Evolutionary conservation across 169 alveolate genomes (phyloP), one percentile per base, ranked within the genome.

Genomic region (Cyclospora cayetanensis): DNA sequence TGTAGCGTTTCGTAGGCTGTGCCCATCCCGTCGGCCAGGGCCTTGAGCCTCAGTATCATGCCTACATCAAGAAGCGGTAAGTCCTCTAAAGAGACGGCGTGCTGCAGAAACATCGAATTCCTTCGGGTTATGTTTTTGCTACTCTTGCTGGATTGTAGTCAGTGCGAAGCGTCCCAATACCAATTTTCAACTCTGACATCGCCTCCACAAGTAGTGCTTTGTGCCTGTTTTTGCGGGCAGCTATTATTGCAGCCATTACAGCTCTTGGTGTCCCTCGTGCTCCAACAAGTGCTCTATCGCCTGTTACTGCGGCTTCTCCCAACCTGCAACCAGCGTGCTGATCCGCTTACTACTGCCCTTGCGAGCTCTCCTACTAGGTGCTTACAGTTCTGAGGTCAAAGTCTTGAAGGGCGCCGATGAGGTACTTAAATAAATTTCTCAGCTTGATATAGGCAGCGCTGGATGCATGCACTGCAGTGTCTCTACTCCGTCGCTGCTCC

Each of bases 61-160:
- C 80, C 86, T 22, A 76, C 50, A 65, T 88, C 92, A 27, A 88
- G 72, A 50, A 88, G 83, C 2, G 92, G 92, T 4, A 88, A 79
- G 31, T 72, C 31, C n/a, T 46, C 35, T 31, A 50, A 15, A 22
- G 87, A 25, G 50, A 88, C 52, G 4, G 85, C 92, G 50, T 88
- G 76, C 92, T 88, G 80, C 25, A 29, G 18, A 22, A 22, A 25
- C 60, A 5, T 34, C 60, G n/a, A 63, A 41, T 15, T 11, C 35
- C 46, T 35, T 15, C 41, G 7, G 41, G 74, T 34, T 37, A 29
- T 15, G 15, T 46, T 46, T 7, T 7, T 46, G 60, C 60, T 15
- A 11, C 60, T 46, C n/a, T 15, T 15, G 60, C 15, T 46, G 60
- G 60, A 15, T 15, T 46, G 60, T 46, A 46, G 7, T 46, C n/a